Percentiles rank a stretch among this genome's conserved stretches.
These are phyloP conservation scores for Ogataea glucozyma DNA, from an alignment of 805 yeast species.

Conservation along the genomic window DNA sequence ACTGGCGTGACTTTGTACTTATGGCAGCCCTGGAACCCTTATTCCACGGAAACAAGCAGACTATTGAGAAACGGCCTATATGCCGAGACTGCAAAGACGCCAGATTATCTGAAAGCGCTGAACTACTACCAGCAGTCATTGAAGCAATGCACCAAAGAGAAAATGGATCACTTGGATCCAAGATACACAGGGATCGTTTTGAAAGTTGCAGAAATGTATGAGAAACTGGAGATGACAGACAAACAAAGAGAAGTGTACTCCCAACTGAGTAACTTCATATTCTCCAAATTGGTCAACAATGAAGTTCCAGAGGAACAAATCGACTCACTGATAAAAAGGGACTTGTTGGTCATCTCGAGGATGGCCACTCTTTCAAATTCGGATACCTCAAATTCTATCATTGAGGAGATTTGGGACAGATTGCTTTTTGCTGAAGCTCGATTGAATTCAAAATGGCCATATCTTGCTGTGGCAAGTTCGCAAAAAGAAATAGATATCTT, in stretches of 20 bases:
- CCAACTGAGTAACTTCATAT: conserved; percentile 30
- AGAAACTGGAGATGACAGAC: conserved; percentile 56
- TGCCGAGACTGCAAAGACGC: conserved; percentile 76
- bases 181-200: conserved; percentile 90
- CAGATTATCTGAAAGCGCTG: conserved; percentile 66
- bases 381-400: conserved; percentile 10
- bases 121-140: conserved; percentile 74
- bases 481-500: conserved; percentile 14
- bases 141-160: conserved; percentile 55
- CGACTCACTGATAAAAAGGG: conserved; percentile 32
- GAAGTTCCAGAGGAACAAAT: conserved; percentile 25
- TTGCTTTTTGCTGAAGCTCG: conserved; percentile 30
- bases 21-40: conserved; percentile 40
- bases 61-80: conserved; percentile 72
- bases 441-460: conserved; percentile 21
- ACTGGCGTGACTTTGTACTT: conserved; percentile 25
- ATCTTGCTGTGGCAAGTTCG: conserved; percentile 10
- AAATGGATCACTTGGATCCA: conserved; percentile 61
- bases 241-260: conserved; percentile 63
- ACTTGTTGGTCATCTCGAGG: conserved; percentile 30
- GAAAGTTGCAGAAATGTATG: conserved; percentile 86
- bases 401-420: conserved; percentile 31
- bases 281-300: conserved; percentile 29
- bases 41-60: conserved; percentile 55
- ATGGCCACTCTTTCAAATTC: conserved; percentile 25